Evolutionary conservation across 2,329 filamentous ascomycete species (phyloP).

Genomic region (Teratosphaeria epicoccoides): DNA sequence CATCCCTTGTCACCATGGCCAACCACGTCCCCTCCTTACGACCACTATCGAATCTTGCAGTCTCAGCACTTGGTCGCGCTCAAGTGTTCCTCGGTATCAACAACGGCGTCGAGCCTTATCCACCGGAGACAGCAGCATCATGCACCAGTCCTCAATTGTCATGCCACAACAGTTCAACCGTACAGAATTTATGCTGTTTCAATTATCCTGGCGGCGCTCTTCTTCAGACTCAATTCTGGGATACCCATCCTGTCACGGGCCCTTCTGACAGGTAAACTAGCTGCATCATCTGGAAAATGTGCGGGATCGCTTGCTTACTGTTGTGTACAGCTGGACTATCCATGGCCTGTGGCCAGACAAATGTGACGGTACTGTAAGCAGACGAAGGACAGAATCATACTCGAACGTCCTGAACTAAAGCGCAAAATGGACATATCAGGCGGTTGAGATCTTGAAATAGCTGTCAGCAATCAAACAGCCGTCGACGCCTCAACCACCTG

Average conservation of each 20-base stretch:
- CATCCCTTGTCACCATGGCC: neutral
- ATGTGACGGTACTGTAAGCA: slow-evolving; percentile 49
- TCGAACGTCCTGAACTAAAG: no score
- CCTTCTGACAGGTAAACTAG: slow-evolving; percentile 42
- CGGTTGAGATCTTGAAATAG: no score
- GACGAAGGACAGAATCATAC: no score
- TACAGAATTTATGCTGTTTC: slow-evolving; percentile 63
- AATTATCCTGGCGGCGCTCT: slow-evolving; percentile 61
- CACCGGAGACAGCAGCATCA: slow-evolving; percentile 12
- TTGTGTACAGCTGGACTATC: slow-evolving; percentile 50
- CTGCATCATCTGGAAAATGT: neutral
- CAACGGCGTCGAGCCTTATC: slow-evolving; percentile 6
- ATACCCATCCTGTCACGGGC: slow-evolving; percentile 53
- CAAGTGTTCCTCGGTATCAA: slow-evolving; percentile 18
- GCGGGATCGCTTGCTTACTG: neutral
- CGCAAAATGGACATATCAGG: no score
- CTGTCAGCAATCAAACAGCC: no score
- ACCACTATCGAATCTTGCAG: slow-evolving; percentile 16
- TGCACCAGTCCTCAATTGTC: slow-evolving; percentile 41
- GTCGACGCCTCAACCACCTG: no score
- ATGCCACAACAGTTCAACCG: slow-evolving; percentile 52
- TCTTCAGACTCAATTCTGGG: slow-evolving; percentile 70
- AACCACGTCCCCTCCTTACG: slow-evolving; percentile 21
- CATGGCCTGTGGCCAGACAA: slow-evolving; percentile 51
- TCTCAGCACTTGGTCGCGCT: slow-evolving; percentile 19